These are phyloP conservation scores for Sporormia fimetaria DNA, from an alignment of 495 filamentous ascomycete species.

Conservation along the genomic window DNA sequence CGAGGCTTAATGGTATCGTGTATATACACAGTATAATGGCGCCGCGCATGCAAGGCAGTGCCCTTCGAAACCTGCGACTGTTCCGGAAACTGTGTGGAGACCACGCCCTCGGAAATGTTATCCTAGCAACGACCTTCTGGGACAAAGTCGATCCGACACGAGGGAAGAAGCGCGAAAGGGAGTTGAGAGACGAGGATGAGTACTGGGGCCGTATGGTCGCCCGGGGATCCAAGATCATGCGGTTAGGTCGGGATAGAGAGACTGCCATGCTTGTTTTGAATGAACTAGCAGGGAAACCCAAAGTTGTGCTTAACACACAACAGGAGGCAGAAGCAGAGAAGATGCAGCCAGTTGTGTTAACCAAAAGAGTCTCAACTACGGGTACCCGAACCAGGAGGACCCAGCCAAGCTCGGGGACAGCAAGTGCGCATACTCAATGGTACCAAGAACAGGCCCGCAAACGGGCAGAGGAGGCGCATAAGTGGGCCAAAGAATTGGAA, in stretches of 20 bases:
- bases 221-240: slow-evolving; percentile 1
- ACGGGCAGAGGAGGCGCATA: too few relatives aligned
- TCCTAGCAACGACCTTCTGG: slow-evolving; percentile 15
- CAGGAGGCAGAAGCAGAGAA: slow-evolving; percentile 26
- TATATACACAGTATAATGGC: slow-evolving; percentile 11
- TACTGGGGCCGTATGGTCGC: slow-evolving; percentile 28
- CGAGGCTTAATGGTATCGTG: slow-evolving; percentile 6
- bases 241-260: not conserved
- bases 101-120: slow-evolving; percentile 2
- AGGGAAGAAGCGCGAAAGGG: slow-evolving; percentile 1
- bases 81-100: slow-evolving; percentile 12
- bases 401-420: too few relatives aligned
- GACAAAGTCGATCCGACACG: not conserved
- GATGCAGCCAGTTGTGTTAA: too few relatives aligned
- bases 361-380: too few relatives aligned
- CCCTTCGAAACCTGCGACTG: slow-evolving; percentile 9
- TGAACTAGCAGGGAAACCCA: slow-evolving; percentile 22
- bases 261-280: slow-evolving; percentile 5
- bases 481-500: too few relatives aligned
- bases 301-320: slow-evolving; percentile 28
- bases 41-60: slow-evolving; percentile 1
- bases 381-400: too few relatives aligned
- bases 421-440: too few relatives aligned
- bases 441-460: too few relatives aligned
- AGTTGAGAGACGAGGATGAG: slow-evolving; percentile 11